Evolutionary conservation across 2,329 filamentous ascomycete genomes (phyloP).

Genomic region (Sclerotinia trifoliorum): DNA sequence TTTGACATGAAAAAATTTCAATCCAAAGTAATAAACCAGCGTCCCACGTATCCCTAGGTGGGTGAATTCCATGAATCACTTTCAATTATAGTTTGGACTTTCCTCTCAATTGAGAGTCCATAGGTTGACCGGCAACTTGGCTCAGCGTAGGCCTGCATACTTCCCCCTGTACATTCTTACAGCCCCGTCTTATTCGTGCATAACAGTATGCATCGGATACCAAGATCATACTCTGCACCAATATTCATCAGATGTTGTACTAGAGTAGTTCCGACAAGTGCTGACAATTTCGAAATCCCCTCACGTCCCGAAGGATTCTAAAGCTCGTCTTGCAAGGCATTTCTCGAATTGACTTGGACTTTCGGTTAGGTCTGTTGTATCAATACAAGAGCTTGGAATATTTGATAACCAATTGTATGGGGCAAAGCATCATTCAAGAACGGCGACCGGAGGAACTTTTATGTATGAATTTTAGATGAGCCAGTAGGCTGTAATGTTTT

Average conservation of each 20-base stretch:
- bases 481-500: background rate
- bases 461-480: background rate
- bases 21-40: background rate
- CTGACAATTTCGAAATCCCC: slow-evolving; percentile 13
- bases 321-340: background rate
- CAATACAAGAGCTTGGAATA: background rate
- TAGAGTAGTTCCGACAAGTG: slow-evolving; percentile 7
- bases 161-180: slow-evolving; percentile 5
- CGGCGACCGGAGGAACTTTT: background rate
- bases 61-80: background rate
- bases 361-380: background rate
- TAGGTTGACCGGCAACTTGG: slow-evolving; percentile 9
- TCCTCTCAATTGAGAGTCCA: background rate
- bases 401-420: background rate
- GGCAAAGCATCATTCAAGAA: background rate
- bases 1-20: background rate
- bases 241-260: background rate
- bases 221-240: slow-evolving; percentile 10
- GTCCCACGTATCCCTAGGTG: background rate
- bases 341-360: slow-evolving; percentile 1
- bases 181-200: slow-evolving; percentile 11
- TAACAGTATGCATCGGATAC: slow-evolving; percentile 5
- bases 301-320: slow-evolving; percentile 9
- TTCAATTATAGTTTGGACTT: background rate
- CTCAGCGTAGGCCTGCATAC: slow-evolving; percentile 8